A percentile compares a stretch with the other conserved stretches of the same genome.
phyloP scores from a whole-genome alignment of 768 basidiomycete species.

The Calocybe indica region DNA sequence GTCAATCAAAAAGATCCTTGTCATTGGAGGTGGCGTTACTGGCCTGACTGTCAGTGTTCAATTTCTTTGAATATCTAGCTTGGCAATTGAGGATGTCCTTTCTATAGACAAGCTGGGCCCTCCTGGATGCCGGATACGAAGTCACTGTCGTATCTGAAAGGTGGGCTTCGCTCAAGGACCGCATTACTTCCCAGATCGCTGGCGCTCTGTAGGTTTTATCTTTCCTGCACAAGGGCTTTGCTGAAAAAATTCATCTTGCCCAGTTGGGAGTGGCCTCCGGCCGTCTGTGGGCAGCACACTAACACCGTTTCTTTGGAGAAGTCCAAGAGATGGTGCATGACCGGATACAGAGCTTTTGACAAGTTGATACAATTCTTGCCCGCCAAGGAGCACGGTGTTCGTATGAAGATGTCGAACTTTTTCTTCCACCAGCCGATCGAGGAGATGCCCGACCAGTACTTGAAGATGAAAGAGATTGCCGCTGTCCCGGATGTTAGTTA shows the following conservation, averaged over 20 bases:
- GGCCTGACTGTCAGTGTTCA: conserved; percentile 2
- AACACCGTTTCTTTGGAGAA: conserved; percentile 25
- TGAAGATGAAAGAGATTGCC: conserved; percentile 24
- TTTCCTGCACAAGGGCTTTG: not conserved
- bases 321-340: conserved; percentile 30
- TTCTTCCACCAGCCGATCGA: conserved; percentile 24
- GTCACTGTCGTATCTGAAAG: conserved; percentile 25
- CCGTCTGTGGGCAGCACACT: conserved; percentile 32
- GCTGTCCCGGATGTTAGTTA: conserved; percentile 4
- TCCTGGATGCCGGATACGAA: conserved; percentile 28
- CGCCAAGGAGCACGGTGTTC: conserved; percentile 21
- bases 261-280: conserved; percentile 34
- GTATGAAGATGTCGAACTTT: conserved; percentile 27
- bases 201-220: conserved; percentile 18
- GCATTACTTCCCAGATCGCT: conserved; percentile 19
- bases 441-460: conserved; percentile 17
- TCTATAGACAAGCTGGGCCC: conserved; percentile 20
- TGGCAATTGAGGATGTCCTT: not conserved
- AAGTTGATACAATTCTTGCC: conserved; percentile 13
- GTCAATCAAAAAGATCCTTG: conserved; percentile 1
- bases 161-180: conserved; percentile 14
- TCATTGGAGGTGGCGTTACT: conserved; percentile 6
- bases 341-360: conserved; percentile 26
- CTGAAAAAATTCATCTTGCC: not conserved
- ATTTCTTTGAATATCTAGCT: not conserved